Percentiles rank a stretch among this genome's conserved stretches.
Conservation (phyloP, 805 yeast species). For the Candida piceae region DNA sequence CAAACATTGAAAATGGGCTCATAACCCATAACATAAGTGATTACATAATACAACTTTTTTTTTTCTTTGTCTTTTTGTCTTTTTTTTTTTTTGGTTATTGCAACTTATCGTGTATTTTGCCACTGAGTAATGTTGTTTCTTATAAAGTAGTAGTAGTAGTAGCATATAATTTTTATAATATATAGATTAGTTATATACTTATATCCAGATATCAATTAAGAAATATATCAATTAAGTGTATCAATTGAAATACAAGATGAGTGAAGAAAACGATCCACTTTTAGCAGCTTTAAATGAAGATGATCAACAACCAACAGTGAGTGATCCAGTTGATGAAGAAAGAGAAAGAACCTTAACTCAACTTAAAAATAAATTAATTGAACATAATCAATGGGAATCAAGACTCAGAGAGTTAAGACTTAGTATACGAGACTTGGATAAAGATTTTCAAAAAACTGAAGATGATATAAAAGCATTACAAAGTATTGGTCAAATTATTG, state of each 20-base stretch:
- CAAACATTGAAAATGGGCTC: too few relatives aligned
- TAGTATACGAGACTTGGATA: constrained; percentile 77
- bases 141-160: too few relatives aligned
- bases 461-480: constrained; percentile 96
- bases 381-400: constrained; percentile 93
- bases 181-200: too few relatives aligned
- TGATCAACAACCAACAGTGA: constrained; percentile 1
- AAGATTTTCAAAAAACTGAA: constrained; percentile 86
- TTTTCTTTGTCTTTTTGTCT: neutral
- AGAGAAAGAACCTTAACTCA: constrained; percentile 72
- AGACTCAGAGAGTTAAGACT: constrained; percentile 78
- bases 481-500: constrained; percentile 94
- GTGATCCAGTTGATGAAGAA: constrained; percentile 20
- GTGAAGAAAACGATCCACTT: constrained; percentile 66
- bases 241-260: too few relatives aligned
- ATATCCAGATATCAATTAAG: too few relatives aligned
- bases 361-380: constrained; percentile 80
- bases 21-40: neutral
- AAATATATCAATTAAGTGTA: too few relatives aligned
- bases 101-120: neutral
- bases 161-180: too few relatives aligned
- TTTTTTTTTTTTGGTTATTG: neutral
- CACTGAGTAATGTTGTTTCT: neutral
- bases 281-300: constrained; percentile 57
- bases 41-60: too few relatives aligned